Conservation (phyloP, 2,329 filamentous ascomycete genomes). For the Aspergillus sojae region DNA sequence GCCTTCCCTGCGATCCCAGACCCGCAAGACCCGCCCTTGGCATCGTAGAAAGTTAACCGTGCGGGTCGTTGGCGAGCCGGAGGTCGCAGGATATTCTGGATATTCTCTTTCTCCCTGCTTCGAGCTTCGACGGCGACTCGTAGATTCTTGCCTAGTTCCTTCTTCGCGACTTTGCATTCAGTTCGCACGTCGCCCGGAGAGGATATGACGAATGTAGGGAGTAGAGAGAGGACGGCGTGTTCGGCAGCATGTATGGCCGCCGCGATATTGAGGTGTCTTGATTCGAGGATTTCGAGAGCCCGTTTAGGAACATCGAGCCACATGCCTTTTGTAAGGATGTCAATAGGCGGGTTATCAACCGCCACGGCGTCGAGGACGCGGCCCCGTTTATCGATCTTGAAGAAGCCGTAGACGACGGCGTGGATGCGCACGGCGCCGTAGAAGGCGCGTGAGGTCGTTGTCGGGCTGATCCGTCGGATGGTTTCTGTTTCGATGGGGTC, state of each 20-base stretch:
- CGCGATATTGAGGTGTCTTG: constrained; percentile 74
- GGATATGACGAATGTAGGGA: constrained; percentile 88
- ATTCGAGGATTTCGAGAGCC: constrained; percentile 77
- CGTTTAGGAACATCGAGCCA: constrained; percentile 87
- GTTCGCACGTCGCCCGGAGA: constrained; percentile 91
- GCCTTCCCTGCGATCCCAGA: constrained; percentile 89
- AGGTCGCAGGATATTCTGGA: constrained; percentile 30
- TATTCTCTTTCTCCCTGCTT: constrained; percentile 11
- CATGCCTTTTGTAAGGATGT: constrained; percentile 83
- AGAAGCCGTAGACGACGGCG: constrained; percentile 92
- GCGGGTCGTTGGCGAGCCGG: constrained; percentile 76
- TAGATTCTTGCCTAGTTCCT: constrained; percentile 75
- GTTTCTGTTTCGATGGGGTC: constrained; percentile 91
- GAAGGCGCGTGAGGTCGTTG: constrained; percentile 66
- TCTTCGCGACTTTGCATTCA: constrained; percentile 86
- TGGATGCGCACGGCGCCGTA: constrained; percentile 84
- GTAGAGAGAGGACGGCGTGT: constrained; percentile 81
- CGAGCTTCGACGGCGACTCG: constrained; percentile 23
- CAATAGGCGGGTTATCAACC: constrained; percentile 89
- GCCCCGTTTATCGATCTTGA: constrained; percentile 87
- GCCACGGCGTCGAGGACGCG: constrained; percentile 88
- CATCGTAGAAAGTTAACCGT: constrained; percentile 89
- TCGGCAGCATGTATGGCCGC: constrained; percentile 94
- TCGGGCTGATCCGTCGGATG: constrained; percentile 67
- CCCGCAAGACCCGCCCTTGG: constrained; percentile 82